These are phyloP conservation scores for Iberis pinnata DNA, from an alignment of 345 rosid species.

Conservation along the genomic window DNA sequence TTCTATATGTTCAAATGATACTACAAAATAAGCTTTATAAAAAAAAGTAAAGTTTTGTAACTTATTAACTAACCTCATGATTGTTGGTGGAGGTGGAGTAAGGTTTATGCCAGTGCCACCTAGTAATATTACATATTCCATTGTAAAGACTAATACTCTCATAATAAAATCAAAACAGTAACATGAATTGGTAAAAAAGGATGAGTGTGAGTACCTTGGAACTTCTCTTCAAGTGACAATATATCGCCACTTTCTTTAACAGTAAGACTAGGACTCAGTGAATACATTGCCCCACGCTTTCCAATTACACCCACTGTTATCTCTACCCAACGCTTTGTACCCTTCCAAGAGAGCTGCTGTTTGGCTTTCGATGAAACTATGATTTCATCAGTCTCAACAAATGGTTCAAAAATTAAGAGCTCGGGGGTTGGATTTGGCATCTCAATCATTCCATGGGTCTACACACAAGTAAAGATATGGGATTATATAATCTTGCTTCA, in stretches of 20 bases:
- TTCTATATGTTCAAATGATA: too few relatives aligned
- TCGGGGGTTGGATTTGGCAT: conserved; percentile 92
- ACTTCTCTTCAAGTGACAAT: conserved; percentile 90
- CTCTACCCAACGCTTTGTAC: conserved; percentile 75
- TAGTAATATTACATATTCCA: conserved; percentile 20
- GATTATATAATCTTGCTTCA: conserved; percentile 1
- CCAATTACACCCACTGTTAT: conserved; percentile 85
- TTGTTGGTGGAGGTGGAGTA: conserved; percentile 84
- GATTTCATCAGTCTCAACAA: conserved; percentile 83
- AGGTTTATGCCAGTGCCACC: conserved; percentile 99
- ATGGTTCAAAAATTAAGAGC: conserved; percentile 75
- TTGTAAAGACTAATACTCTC: conserved; percentile 8
- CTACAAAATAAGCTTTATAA: too few relatives aligned
- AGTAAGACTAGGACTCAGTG: conserved; percentile 78
- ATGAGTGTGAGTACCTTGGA: conserved; percentile 52
- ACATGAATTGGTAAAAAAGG: conserved; percentile 8
- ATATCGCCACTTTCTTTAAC: conserved; percentile 91
- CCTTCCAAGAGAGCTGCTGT: conserved; percentile 59
- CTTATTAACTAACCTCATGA: conserved; percentile 74
- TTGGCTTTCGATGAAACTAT: conserved; percentile 50
- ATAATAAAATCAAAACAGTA: not conserved
- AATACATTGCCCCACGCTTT: conserved; percentile 63
- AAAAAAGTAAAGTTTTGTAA: conserved; percentile 1
- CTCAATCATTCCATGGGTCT: conserved; percentile 93
- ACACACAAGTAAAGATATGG: conserved; percentile 9